These are phyloP conservation scores for Xerocomus brunneocitrinus DNA, from an alignment of 768 basidiomycete species.

Conservation along the genomic window DNA sequence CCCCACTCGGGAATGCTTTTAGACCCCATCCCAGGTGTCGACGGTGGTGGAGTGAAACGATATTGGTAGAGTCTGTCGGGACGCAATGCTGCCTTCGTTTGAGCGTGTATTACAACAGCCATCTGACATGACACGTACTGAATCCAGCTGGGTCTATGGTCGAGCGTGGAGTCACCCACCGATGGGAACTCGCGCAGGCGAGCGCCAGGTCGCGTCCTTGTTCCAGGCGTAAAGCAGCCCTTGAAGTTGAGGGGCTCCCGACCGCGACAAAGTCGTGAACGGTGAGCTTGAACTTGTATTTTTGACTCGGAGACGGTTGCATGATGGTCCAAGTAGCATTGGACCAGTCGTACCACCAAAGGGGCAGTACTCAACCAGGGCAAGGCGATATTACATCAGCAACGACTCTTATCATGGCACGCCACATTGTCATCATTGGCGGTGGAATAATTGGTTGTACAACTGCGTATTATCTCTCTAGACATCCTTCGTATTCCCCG, in stretches of 20 bases:
- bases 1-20: slow-evolving; percentile 38
- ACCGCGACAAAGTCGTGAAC: slow-evolving; percentile 22
- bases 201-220: slow-evolving; percentile 20
- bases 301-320: not conserved
- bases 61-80: slow-evolving; percentile 22
- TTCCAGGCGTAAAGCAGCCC: slow-evolving; percentile 6
- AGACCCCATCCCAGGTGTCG: not conserved
- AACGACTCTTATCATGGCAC: slow-evolving; percentile 13
- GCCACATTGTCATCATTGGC: slow-evolving; percentile 69
- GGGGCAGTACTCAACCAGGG: not conserved
- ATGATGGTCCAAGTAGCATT: not conserved
- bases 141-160: slow-evolving; percentile 15
- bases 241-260: not conserved
- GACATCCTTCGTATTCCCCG: slow-evolving; percentile 45
- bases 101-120: not conserved
- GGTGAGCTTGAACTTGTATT: slow-evolving; percentile 3
- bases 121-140: slow-evolving; percentile 15
- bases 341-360: not conserved
- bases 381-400: slow-evolving; percentile 1
- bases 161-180: slow-evolving; percentile 20
- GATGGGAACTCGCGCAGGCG: slow-evolving; percentile 8
- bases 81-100: slow-evolving; percentile 15
- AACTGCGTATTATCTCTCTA: slow-evolving; percentile 74
- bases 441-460: slow-evolving; percentile 86
- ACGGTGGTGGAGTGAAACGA: slow-evolving; percentile 14